These are phyloP conservation scores for Boletus rubescentipes DNA, from an alignment of 768 basidiomycete species.

Conservation along the genomic window DNA sequence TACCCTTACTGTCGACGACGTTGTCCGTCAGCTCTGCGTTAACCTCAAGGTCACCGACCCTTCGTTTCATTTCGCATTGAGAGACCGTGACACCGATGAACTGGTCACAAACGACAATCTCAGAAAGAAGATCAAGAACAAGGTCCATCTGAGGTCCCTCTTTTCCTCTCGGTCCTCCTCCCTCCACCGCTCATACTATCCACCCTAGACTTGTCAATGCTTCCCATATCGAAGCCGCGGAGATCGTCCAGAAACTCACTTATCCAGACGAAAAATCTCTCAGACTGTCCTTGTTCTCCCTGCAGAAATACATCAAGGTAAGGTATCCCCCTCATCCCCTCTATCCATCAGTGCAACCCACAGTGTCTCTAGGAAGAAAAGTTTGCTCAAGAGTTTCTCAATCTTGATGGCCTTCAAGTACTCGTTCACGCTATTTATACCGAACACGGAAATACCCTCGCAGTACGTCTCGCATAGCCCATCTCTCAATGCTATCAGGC, in stretches of 20 bases:
- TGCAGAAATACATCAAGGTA: slow-evolving; percentile 81
- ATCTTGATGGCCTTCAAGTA: slow-evolving; percentile 65
- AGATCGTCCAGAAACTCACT: slow-evolving; percentile 68
- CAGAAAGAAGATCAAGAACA: slow-evolving; percentile 75
- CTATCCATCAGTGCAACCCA: not conserved
- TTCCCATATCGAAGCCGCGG: slow-evolving; percentile 74
- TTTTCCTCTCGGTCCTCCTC: not conserved
- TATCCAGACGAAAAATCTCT: slow-evolving; percentile 58
- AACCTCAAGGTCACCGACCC: slow-evolving; percentile 79
- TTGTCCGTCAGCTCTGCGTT: slow-evolving; percentile 77
- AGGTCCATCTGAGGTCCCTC: slow-evolving; percentile 73
- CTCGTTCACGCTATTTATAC: slow-evolving; percentile 67
- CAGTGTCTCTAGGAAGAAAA: slow-evolving; percentile 65
- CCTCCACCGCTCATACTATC: not conserved
- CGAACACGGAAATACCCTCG: slow-evolving; percentile 79
- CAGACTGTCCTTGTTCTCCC: slow-evolving; percentile 68
- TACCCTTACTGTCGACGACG: slow-evolving; percentile 79
- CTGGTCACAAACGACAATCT: slow-evolving; percentile 87
- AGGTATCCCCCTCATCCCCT: slow-evolving; percentile 42
- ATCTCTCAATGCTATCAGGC: not conserved
- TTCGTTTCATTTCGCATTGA: slow-evolving; percentile 68
- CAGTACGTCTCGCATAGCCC: slow-evolving; percentile 46
- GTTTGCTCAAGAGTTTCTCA: slow-evolving; percentile 78
- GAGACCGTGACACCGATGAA: slow-evolving; percentile 76
- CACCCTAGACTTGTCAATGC: slow-evolving; percentile 69